Conservation (phyloP, 805 yeast species). For the Hanseniaspora guilliermondii region DNA sequence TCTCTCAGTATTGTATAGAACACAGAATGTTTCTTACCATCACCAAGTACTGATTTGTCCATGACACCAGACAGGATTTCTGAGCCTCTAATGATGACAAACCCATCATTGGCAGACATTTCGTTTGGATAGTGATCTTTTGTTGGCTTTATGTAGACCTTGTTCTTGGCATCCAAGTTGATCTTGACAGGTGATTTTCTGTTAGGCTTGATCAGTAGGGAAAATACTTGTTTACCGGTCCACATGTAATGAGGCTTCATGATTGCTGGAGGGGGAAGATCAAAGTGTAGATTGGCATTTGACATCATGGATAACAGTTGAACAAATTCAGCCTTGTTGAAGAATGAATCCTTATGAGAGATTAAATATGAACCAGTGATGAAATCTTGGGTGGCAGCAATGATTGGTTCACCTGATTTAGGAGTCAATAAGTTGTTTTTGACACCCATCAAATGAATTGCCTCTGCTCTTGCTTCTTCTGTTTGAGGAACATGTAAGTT, state of each 20-base stretch:
- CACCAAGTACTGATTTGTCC: slow-evolving; percentile 95
- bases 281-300: slow-evolving; percentile 78
- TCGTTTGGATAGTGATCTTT: slow-evolving; percentile 60
- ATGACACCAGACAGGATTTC: slow-evolving; percentile 82
- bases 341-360: slow-evolving; percentile 86
- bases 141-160: slow-evolving; percentile 71
- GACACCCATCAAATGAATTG: slow-evolving; percentile 97
- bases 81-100: slow-evolving; percentile 78
- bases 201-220: slow-evolving; percentile 77
- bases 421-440: slow-evolving; percentile 91
- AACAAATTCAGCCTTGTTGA: slow-evolving; percentile 70
- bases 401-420: slow-evolving; percentile 95
- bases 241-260: slow-evolving; percentile 79
- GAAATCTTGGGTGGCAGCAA: slow-evolving; percentile 99
- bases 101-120: slow-evolving; percentile 97
- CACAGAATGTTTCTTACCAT: slow-evolving; percentile 94
- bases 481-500: slow-evolving; percentile 97
- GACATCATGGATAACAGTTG: slow-evolving; percentile 91
- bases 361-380: slow-evolving; percentile 91
- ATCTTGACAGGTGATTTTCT: slow-evolving; percentile 62
- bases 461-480: slow-evolving; percentile 97
- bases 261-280: slow-evolving; percentile 89
- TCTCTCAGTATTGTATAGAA: slow-evolving; percentile 91
- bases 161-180: slow-evolving; percentile 87
- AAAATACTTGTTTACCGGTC: slow-evolving; percentile 96